A percentile compares a stretch with the other conserved stretches of the same genome.
Evolutionary conservation across 1,284 basidiomycete genomes (phyloP).

Genomic region (Trichosporon sp.): DNA sequence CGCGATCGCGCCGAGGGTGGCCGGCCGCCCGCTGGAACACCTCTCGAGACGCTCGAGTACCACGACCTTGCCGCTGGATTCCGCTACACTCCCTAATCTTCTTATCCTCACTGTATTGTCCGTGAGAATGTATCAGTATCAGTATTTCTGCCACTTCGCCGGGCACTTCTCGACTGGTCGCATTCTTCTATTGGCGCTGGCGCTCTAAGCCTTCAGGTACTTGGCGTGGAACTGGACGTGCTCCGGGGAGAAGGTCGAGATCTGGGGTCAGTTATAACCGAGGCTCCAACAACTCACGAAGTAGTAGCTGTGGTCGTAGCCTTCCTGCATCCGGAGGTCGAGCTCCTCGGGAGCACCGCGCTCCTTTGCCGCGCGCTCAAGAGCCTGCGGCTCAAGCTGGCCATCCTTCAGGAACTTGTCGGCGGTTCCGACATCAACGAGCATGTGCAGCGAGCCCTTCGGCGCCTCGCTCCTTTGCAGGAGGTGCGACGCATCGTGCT

Average conservation of each 20-base stretch:
- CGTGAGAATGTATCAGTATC: not conserved
- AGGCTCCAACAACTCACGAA: constrained; percentile 66
- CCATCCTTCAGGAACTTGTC: constrained; percentile 85
- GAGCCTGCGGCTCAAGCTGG: constrained; percentile 87
- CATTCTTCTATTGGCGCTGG: not conserved
- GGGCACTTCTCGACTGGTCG: not conserved
- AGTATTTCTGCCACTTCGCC: not conserved
- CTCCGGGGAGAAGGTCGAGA: constrained; percentile 68
- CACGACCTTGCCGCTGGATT: constrained; percentile 33
- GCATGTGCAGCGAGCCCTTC: constrained; percentile 69
- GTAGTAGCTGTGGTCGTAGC: constrained; percentile 89
- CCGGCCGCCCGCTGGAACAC: constrained; percentile 37
- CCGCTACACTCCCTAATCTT: constrained; percentile 23
- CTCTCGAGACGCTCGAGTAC: constrained; percentile 27
- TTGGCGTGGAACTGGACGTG: constrained; percentile 60
- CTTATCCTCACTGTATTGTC: not conserved
- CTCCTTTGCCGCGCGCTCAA: constrained; percentile 62
- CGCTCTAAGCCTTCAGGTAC: constrained; percentile 53
- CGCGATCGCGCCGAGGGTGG: constrained; percentile 57
- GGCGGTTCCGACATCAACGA: constrained; percentile 82
- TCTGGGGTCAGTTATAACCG: constrained; percentile 52
- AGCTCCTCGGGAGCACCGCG: constrained; percentile 71
- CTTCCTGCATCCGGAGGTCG: constrained; percentile 76
- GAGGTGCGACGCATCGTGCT: constrained; percentile 84
- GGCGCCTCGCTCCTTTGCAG: constrained; percentile 63